Evolutionary conservation across 805 yeast genomes (phyloP), one percentile per base, ranked within the genome.

Genomic region (Yamadazyma philogaea): DNA sequence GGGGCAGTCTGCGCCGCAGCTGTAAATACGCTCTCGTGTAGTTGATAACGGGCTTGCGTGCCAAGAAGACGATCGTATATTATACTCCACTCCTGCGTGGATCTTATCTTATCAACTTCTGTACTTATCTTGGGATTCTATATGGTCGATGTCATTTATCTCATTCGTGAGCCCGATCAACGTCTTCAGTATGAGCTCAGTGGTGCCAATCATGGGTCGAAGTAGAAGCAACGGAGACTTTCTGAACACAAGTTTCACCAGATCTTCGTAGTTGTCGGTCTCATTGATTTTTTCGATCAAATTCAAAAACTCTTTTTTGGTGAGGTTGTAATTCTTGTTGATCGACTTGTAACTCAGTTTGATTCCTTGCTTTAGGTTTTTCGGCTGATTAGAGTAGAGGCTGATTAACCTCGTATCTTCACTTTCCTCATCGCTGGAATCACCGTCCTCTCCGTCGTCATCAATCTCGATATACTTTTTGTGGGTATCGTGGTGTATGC

Each of bases 181-280:
- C 0, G 96, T 76, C 54, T 81, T 85, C 5, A 91, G 83, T 6
- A 90, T 72, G 0, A 95, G 96, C 58, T 88, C 96, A 0, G 96
- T 85, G 0, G 96, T 88, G 1, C 97, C 98, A 52, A 90, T 88
- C 47, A 88, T 74, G 2, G 97, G 96, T 33, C 96, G 62, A 2
- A 90, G 72, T 12, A 90, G 61, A 15, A 87, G 82, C 12, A 87
- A 78, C 0, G 97, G 97, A 1, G 95, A 79, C 0, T 84, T 87
- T 49, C 77, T 78, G 11, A 86, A 82, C 11, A 88, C 70, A 1
- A 87, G 81, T 15, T 70, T 62, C 0, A 87, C 77, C 0, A 90
- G 87, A 4, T 74, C 82, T 52, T 78, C 82, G 0, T 87, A 79
- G 46, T 74, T 78, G 0, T 79, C 82, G 21, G 83, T 72, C n/a